Base-by-base conservation (phyloP, 2,329 filamentous ascomycete species). In the Neopestalotiopsis rosae region DNA sequence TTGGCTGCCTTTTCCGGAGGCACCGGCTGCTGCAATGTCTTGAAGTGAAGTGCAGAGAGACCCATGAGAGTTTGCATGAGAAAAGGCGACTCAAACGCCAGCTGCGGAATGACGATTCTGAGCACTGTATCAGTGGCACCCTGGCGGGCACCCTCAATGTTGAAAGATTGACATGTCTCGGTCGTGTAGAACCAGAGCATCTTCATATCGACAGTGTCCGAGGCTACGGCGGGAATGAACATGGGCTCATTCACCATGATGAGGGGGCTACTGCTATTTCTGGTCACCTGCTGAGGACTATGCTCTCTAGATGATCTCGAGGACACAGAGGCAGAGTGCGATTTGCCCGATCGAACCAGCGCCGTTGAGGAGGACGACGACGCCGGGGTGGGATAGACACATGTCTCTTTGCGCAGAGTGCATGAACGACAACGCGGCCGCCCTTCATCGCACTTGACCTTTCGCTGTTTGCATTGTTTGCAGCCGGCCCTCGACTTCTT, bases 161-260 rank as follows among this genome's bases (percentile, higher is more conserved):
- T 80, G 73, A 89, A 87, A 14, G 84, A 84, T 2, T 77, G 69
- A 71, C 79, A 85, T 9, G 85, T 86, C 40, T 81, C 75, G 9
- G 79, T 80, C 13, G 84, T 85, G 73, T 87, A 89, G 73, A 87
- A 87, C 86, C 86, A 89, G 6, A 89, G 74, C 56, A 89, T 81
- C 71, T 82, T 84, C 84, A 89, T 86, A 69, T 89, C 86, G 32
- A 78, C 71, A 5, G 69, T 67, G 40, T 80, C 78, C 56, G 82
- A 77, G 65, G 80, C 75, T 13, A 75, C 76, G 1, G 69, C 68
- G 1, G 83, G 78, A 10, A 75, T 72, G 69, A 80, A 81, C 10
- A 81, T 68, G 10, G 82, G 82, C 68, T 83, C 80, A 10, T 73
- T 68, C 57, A 80, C 63, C 45, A 52, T n/a, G 24, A 79, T 71